Conservation (phyloP, 345 rosid genomes). For the Toxicodendron radicans region DNA sequence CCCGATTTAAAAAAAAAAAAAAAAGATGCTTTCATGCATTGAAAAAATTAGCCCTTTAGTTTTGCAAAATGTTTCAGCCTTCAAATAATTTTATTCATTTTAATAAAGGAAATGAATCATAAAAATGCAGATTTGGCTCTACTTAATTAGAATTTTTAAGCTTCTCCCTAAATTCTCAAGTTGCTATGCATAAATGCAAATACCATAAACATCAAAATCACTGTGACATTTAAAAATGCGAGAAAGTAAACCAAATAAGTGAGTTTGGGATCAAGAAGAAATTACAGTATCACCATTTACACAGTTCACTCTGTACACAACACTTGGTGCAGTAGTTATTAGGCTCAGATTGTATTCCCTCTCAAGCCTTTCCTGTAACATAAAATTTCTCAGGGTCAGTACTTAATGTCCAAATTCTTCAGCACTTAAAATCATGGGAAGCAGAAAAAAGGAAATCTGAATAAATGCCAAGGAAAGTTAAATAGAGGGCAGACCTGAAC, state of each 20-base stretch:
- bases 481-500: conserved; percentile 69
- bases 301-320: conserved; percentile 87
- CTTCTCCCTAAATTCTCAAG: conserved; percentile 14
- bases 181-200: background rate
- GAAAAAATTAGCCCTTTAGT: background rate
- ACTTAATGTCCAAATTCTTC: conserved; percentile 10
- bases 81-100: background rate
- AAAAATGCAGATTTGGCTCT: conserved; percentile 6
- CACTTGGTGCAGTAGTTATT: conserved; percentile 99
- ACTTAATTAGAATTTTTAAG: conserved; percentile 1
- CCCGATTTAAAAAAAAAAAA: too few relatives aligned
- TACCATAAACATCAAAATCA: conserved; percentile 4
- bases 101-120: background rate
- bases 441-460: background rate
- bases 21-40: background rate
- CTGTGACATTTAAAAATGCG: conserved; percentile 4
- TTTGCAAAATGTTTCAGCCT: conserved; percentile 1
- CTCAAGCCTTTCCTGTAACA: conserved; percentile 94
- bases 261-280: conserved; percentile 33
- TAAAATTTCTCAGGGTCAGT: conserved; percentile 6
- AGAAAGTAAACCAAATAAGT: conserved; percentile 4
- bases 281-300: conserved; percentile 76
- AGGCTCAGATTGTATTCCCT: conserved; percentile 96
- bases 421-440: conserved; percentile 9
- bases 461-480: conserved; percentile 11